Evolutionary conservation across 352 stramenopile genomes (phyloP).

Genomic region (Phytopythium delawarense): DNA sequence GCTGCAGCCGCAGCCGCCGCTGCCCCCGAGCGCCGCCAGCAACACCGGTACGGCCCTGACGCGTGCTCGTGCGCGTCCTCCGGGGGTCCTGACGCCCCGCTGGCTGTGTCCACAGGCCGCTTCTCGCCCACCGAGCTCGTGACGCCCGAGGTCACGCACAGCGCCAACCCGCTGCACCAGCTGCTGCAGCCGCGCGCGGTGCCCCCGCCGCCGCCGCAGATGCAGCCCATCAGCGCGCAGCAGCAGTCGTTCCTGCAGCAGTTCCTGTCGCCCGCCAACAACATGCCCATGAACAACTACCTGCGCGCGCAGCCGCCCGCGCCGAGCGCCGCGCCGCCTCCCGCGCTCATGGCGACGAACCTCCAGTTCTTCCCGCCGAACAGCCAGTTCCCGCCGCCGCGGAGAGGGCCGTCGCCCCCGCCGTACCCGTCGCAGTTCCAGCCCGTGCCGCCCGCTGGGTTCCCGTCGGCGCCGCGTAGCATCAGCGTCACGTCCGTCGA

Average conservation of each 20-base stretch:
- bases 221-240: constrained; percentile 26
- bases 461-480: constrained; percentile 31
- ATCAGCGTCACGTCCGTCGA: constrained; percentile 31
- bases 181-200: constrained; percentile 56
- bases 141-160: constrained; percentile 65
- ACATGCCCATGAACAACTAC: constrained; percentile 23
- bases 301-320: constrained; percentile 25
- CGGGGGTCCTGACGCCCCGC: too few species aligned
- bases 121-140: constrained; percentile 52
- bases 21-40: constrained; percentile 16
- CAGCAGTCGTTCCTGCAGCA: constrained; percentile 54
- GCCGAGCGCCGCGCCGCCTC: constrained; percentile 17
- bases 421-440: constrained; percentile 33
- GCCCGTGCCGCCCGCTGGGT: constrained; percentile 28
- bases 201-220: constrained; percentile 18
- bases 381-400: constrained; percentile 22
- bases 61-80: neutral
- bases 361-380: constrained; percentile 21
- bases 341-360: constrained; percentile 22
- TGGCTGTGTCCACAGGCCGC: constrained; percentile 17
- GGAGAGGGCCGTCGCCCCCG: constrained; percentile 18
- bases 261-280: constrained; percentile 38
- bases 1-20: constrained; percentile 18
- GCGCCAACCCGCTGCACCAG: constrained; percentile 57
- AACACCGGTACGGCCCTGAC: constrained; percentile 1